A percentile compares a stretch with the other conserved stretches of the same genome.
phyloP scores from a whole-genome alignment of 345 rosid genomes.

The Sonneratia alba region DNA sequence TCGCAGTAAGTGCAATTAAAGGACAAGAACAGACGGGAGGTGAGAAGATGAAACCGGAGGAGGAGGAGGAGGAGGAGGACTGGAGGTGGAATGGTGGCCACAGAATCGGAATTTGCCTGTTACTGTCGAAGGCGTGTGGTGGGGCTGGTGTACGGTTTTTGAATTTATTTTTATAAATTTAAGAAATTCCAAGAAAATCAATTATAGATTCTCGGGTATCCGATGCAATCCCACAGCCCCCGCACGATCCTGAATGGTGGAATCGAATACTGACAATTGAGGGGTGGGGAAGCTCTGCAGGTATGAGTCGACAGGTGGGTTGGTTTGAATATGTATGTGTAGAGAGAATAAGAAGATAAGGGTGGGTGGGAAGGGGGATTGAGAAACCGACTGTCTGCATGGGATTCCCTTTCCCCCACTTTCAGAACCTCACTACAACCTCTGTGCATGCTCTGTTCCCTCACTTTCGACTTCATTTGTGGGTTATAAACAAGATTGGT shows the following conservation, averaged over 20 bases:
- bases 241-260: background rate
- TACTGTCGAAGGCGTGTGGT: too few species aligned
- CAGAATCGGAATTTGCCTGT: background rate
- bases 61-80: too few species aligned
- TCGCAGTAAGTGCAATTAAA: too few species aligned
- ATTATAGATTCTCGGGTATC: background rate
- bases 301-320: too few species aligned
- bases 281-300: background rate
- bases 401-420: slow-evolving; percentile 1
- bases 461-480: background rate
- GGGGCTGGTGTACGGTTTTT: background rate
- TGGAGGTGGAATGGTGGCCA: background rate
- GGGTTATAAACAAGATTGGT: background rate
- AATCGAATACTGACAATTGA: background rate
- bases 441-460: background rate
- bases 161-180: background rate
- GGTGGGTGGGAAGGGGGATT: background rate
- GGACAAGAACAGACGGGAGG: too few species aligned
- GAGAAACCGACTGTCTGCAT: slow-evolving; percentile 2
- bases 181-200: background rate
- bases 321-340: background rate
- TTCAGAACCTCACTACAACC: background rate
- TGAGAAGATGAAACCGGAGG: too few species aligned
- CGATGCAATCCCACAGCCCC: background rate
- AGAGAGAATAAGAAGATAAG: background rate